Conservation (phyloP, 2,329 filamentous ascomycete genomes). For the Penicillium griseofulvum region DNA sequence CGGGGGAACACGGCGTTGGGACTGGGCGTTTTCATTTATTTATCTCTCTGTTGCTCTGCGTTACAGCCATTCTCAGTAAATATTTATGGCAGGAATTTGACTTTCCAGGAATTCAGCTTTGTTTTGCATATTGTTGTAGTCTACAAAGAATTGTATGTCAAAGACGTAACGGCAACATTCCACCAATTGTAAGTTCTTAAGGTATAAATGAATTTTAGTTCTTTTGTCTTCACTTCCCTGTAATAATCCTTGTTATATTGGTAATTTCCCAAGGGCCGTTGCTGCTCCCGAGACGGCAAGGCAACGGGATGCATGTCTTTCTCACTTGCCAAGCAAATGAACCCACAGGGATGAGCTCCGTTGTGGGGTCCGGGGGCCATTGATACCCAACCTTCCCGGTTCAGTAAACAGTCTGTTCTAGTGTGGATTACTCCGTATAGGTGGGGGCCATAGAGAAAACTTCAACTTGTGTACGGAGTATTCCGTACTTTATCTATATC, state of each 20-base stretch:
- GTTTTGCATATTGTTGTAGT: background rate
- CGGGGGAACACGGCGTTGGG: slow-evolving; percentile 25
- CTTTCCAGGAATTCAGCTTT: background rate
- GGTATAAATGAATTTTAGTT: background rate
- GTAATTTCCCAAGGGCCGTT: slow-evolving; percentile 3
- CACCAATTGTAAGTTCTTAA: background rate
- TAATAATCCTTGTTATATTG: background rate
- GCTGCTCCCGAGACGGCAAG: background rate
- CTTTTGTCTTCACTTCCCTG: background rate
- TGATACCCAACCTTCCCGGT: slow-evolving; percentile 1
- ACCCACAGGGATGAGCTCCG: background rate
- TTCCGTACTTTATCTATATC: too few species aligned
- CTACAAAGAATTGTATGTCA: background rate
- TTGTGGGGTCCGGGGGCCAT: background rate
- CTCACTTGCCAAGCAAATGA: background rate
- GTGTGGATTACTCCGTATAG: too few species aligned
- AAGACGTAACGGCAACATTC: background rate
- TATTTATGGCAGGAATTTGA: background rate
- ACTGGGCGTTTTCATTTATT: slow-evolving; percentile 11
- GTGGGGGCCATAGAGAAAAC: background rate
- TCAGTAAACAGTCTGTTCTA: slow-evolving; percentile 1
- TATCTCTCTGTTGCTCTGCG: background rate
- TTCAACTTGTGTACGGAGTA: background rate
- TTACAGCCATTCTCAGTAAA: slow-evolving; percentile 1
- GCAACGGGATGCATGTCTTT: background rate